These are phyloP conservation scores for Cordyceps cateniannulata DNA, from an alignment of 2,329 filamentous ascomycete genomes.

Conservation along the genomic window DNA sequence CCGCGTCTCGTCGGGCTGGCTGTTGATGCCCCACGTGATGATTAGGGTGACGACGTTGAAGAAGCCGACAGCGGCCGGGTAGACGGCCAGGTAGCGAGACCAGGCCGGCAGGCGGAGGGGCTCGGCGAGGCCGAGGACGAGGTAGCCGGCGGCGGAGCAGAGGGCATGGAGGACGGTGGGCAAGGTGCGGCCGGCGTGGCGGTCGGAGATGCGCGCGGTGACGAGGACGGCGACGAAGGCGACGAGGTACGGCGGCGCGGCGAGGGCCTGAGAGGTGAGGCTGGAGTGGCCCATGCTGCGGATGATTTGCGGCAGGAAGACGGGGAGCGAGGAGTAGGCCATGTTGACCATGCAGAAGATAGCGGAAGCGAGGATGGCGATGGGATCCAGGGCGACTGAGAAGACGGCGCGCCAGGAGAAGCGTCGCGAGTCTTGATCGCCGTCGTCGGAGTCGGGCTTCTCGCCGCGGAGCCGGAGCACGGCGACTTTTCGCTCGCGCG, in stretches of 20 bases:
- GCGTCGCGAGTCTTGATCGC: slow-evolving; percentile 21
- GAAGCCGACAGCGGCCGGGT: slow-evolving; percentile 72
- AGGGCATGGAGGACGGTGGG: slow-evolving; percentile 65
- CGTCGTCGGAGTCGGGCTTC: slow-evolving; percentile 21
- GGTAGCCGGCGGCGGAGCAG: slow-evolving; percentile 55
- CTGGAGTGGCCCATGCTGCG: slow-evolving; percentile 66
- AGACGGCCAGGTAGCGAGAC: slow-evolving; percentile 67
- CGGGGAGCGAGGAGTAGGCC: slow-evolving; percentile 79
- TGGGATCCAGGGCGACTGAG: slow-evolving; percentile 56
- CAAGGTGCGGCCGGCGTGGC: slow-evolving; percentile 50
- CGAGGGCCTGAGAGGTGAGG: slow-evolving; percentile 66
- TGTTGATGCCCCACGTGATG: slow-evolving; percentile 85
- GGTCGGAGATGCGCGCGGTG: slow-evolving; percentile 69
- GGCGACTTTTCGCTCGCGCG: slow-evolving; percentile 63
- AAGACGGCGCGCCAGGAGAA: slow-evolving; percentile 52
- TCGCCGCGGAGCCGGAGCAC: slow-evolving; percentile 57
- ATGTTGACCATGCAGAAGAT: slow-evolving; percentile 90
- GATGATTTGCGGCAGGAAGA: slow-evolving; percentile 80
- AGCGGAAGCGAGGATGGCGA: slow-evolving; percentile 65
- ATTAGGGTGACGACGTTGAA: slow-evolving; percentile 79
- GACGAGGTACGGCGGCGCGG: slow-evolving; percentile 73
- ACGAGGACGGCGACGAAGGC: slow-evolving; percentile 66
- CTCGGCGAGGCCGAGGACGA: slow-evolving; percentile 54
- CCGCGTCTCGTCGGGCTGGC: slow-evolving; percentile 62
- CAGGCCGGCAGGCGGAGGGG: slow-evolving; percentile 35